Percentiles rank a stretch among this genome's conserved stretches.
These are phyloP conservation scores for Pochonia chlamydosporia DNA, from an alignment of 2,329 filamentous ascomycete genomes.

Conservation along the genomic window DNA sequence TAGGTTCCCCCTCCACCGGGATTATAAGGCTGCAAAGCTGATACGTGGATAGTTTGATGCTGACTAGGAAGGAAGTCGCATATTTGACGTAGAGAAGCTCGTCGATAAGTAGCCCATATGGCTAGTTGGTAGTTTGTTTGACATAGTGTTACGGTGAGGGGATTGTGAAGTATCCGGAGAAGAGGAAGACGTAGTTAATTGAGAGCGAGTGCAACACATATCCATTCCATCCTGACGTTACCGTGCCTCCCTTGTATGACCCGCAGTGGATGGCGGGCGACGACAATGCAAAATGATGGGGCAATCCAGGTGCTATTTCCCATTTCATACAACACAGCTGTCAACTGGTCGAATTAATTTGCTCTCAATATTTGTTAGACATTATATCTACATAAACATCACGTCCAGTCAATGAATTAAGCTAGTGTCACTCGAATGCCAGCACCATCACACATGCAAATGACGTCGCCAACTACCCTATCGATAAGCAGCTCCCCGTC, in stretches of 20 bases:
- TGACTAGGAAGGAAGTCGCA: slow-evolving; percentile 3
- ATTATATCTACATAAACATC: too few species aligned
- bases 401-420: too few species aligned
- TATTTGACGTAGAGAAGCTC: not conserved
- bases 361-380: too few species aligned
- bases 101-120: not conserved
- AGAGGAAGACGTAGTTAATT: not conserved
- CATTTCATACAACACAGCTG: too few species aligned
- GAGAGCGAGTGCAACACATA: not conserved
- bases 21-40: slow-evolving; percentile 28
- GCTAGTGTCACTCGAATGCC: too few species aligned
- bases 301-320: too few species aligned
- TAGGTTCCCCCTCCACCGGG: slow-evolving; percentile 53
- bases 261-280: too few species aligned
- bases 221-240: too few species aligned
- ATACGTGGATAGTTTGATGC: slow-evolving; percentile 4
- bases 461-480: not conserved
- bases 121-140: not conserved
- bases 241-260: too few species aligned
- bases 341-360: too few species aligned
- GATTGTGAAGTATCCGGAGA: not conserved
- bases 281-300: too few species aligned
- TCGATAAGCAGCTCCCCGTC: slow-evolving; percentile 8
- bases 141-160: not conserved
- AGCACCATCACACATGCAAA: not conserved